These are phyloP conservation scores for Epichloe festucae DNA, from an alignment of 2,329 filamentous ascomycete genomes.

Conservation along the genomic window DNA sequence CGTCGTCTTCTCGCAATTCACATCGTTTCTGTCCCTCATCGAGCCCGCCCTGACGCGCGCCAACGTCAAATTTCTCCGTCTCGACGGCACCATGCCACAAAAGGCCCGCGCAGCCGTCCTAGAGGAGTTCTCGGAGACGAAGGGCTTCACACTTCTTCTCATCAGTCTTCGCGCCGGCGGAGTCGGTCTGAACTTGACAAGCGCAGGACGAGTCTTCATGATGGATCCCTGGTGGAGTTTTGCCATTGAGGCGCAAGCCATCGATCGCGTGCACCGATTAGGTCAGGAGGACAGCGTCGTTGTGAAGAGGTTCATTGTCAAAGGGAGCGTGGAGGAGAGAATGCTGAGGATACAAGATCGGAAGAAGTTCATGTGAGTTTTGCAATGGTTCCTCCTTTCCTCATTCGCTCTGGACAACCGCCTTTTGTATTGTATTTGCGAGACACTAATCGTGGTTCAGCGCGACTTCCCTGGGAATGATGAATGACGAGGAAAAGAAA, in stretches of 20 bases:
- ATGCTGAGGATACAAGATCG: slow-evolving; percentile 90
- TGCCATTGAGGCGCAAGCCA: slow-evolving; percentile 90
- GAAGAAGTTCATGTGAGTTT: slow-evolving; percentile 85
- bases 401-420: background rate
- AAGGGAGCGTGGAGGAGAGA: slow-evolving; percentile 83
- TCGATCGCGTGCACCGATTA: slow-evolving; percentile 95
- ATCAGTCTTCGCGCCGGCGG: slow-evolving; percentile 82
- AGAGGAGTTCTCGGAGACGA: slow-evolving; percentile 48
- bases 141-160: slow-evolving; percentile 60
- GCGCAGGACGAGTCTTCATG: slow-evolving; percentile 85
- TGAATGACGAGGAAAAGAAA: slow-evolving; percentile 87
- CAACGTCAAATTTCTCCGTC: slow-evolving; percentile 68
- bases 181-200: slow-evolving; percentile 84
- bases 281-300: slow-evolving; percentile 78
- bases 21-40: slow-evolving; percentile 86
- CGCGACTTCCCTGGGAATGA: slow-evolving; percentile 89
- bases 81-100: slow-evolving; percentile 84
- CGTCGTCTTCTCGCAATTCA: slow-evolving; percentile 95
- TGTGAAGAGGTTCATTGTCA: slow-evolving; percentile 79
- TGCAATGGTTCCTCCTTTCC: background rate
- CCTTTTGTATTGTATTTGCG: no score
- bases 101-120: slow-evolving; percentile 72
- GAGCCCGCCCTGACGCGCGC: slow-evolving; percentile 62
- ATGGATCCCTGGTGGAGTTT: slow-evolving; percentile 99
- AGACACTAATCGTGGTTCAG: slow-evolving; percentile 28